Conservation (phyloP, 768 basidiomycete genomes). For the Tubosaeta sp. region DNA sequence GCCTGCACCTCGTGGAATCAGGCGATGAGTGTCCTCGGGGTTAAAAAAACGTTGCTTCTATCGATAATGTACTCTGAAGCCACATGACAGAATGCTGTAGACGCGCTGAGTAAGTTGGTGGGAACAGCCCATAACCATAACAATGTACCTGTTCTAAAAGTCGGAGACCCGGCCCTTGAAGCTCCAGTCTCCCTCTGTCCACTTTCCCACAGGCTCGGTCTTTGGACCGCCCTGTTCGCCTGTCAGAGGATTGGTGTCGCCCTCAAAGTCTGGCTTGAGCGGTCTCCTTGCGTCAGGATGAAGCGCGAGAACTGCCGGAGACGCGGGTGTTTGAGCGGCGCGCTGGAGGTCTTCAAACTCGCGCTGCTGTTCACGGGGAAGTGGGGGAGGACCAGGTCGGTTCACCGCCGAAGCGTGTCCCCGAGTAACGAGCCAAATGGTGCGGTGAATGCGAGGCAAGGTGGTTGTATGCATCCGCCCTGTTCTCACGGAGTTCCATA, state of each 20-base stretch:
- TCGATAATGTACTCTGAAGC: slow-evolving; percentile 4
- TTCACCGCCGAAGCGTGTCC: slow-evolving; percentile 29
- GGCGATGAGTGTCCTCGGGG: slow-evolving; percentile 48
- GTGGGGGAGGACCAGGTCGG: slow-evolving; percentile 68
- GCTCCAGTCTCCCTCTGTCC: slow-evolving; percentile 75
- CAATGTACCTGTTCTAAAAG: slow-evolving; percentile 44
- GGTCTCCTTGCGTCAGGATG: slow-evolving; percentile 70
- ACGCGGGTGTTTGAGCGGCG: slow-evolving; percentile 46
- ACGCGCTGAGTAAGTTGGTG: not conserved
- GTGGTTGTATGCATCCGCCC: not conserved
- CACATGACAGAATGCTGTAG: not conserved
- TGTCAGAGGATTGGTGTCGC: slow-evolving; percentile 74
- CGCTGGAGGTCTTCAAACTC: slow-evolving; percentile 85
- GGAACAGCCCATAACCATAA: not conserved
- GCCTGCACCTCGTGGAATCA: slow-evolving; percentile 71
- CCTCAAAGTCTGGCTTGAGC: slow-evolving; percentile 66
- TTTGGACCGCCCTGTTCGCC: slow-evolving; percentile 89
- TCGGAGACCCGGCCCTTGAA: slow-evolving; percentile 87
- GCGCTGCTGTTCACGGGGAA: slow-evolving; percentile 71
- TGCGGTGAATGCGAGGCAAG: not conserved
- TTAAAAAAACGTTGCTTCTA: slow-evolving; percentile 6
- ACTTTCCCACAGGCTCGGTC: slow-evolving; percentile 68
- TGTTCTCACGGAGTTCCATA: not conserved
- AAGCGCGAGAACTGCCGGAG: slow-evolving; percentile 38
- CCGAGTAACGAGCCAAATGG: not conserved